phyloP scores from a whole-genome alignment of 75 land plant species.

The Sequoia sempervirens region DNA sequence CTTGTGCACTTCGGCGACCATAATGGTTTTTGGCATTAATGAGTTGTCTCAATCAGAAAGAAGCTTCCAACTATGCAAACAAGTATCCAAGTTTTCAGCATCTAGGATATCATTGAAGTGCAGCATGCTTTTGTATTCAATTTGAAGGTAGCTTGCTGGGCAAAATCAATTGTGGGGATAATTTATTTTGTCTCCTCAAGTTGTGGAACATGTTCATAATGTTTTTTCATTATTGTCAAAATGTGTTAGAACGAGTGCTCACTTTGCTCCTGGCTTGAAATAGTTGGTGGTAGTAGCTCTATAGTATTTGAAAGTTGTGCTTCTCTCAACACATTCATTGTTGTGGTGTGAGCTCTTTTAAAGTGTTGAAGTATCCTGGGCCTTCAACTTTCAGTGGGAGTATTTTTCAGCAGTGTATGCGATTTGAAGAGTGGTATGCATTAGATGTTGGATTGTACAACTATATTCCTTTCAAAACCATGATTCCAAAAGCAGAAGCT shows the following conservation, averaged over 20 bases:
- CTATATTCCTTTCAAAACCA: background rate
- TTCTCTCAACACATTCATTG: background rate
- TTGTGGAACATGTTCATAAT: background rate
- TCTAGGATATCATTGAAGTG: background rate
- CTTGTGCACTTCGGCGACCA: background rate
- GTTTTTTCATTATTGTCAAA: background rate
- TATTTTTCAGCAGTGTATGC: background rate
- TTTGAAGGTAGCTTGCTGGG: background rate
- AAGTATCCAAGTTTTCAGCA: background rate
- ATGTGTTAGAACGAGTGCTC: background rate
- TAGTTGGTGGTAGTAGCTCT: background rate
- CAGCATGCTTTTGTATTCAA: background rate
- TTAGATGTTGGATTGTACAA: background rate
- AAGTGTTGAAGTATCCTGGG: background rate
- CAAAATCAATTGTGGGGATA: too few relatives aligned
- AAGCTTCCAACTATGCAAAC: background rate
- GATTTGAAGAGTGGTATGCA: background rate
- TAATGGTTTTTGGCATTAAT: background rate
- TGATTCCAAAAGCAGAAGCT: background rate
- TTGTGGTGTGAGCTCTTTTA: background rate
- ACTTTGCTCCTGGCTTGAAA: background rate
- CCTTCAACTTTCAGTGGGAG: background rate
- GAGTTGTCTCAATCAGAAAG: background rate
- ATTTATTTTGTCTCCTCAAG: too few relatives aligned
- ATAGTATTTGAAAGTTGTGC: background rate